A percentile compares a stretch with the other conserved stretches of the same genome.
Conservation (phyloP, 192 early-diverging fungal species). For the Gryganskiella cystojenkinii region DNA sequence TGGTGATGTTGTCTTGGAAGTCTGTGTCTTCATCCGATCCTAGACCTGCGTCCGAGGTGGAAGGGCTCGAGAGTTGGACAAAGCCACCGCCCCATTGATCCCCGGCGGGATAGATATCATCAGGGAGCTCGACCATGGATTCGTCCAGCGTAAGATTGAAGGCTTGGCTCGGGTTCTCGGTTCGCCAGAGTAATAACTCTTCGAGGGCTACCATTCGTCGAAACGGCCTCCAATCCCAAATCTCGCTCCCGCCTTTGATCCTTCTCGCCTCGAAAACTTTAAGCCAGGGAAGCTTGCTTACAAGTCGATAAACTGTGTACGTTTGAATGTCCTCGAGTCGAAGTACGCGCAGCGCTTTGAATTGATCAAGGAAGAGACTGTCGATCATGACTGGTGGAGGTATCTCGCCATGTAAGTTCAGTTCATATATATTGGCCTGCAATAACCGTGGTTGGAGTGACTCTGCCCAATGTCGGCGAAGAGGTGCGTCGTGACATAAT, state of each 20-base stretch:
- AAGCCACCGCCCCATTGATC: slow-evolving; percentile 25
- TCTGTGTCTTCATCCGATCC: slow-evolving; percentile 10
- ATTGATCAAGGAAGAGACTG: slow-evolving; percentile 19
- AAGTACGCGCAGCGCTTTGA: slow-evolving; percentile 8
- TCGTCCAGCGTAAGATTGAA: slow-evolving; percentile 24
- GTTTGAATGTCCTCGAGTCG: slow-evolving; percentile 34
- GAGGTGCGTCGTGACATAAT: slow-evolving; percentile 8
- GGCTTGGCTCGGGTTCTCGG: slow-evolving; percentile 23
- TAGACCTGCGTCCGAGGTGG: background rate
- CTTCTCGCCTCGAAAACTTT: slow-evolving; percentile 28
- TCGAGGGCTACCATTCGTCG: slow-evolving; percentile 9
- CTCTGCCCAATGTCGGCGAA: slow-evolving; percentile 28
- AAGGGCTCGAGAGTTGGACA: slow-evolving; percentile 21
- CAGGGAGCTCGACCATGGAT: slow-evolving; percentile 6
- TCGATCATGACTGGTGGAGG: slow-evolving; percentile 27
- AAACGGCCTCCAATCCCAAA: slow-evolving; percentile 39
- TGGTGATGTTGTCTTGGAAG: background rate
- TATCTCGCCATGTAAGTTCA: slow-evolving; percentile 27
- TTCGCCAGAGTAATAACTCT: slow-evolving; percentile 36
- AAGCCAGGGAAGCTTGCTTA: slow-evolving; percentile 26
- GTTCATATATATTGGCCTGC: slow-evolving; percentile 12
- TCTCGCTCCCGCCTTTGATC: slow-evolving; percentile 33
- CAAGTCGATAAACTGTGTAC: slow-evolving; percentile 34
- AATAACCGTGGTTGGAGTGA: slow-evolving; percentile 16
- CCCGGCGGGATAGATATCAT: slow-evolving; percentile 32